Conservation (phyloP, 345 rosid genomes). For the Firmiana major region DNA sequence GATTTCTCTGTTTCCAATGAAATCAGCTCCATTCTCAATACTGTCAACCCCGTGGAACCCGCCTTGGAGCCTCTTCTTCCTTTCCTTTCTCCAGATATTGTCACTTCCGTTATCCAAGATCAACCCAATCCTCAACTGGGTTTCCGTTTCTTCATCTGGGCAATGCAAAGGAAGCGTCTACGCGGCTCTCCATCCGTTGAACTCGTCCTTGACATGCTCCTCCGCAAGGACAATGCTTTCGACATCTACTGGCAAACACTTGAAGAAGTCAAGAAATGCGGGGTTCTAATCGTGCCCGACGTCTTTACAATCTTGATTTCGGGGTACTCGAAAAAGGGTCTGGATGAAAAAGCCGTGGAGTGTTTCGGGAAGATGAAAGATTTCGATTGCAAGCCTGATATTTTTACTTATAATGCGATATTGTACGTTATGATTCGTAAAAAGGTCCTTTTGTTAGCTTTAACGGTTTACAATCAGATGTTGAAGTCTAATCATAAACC, state of each 20-base stretch:
- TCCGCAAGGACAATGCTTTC: conserved; percentile 34
- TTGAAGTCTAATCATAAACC: conserved; percentile 55
- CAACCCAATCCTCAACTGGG: conserved; percentile 41
- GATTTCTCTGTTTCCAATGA: conserved; percentile 39
- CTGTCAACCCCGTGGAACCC: conserved; percentile 54
- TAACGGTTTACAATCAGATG: conserved; percentile 67
- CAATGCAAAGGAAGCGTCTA: conserved; percentile 47
- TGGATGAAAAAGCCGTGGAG: conserved; percentile 66
- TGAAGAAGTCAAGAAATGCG: conserved; percentile 43
- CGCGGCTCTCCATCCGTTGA: conserved; percentile 30
- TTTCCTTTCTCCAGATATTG: conserved; percentile 38
- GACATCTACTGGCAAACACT: conserved; percentile 63
- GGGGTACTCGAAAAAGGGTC: conserved; percentile 52
- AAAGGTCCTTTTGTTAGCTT: conserved; percentile 48
- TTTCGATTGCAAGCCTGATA: conserved; percentile 65
- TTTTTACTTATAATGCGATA: conserved; percentile 52
- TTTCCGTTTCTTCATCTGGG: conserved; percentile 85
- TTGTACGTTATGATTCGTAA: conserved; percentile 39
- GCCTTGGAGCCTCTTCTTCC: conserved; percentile 60
- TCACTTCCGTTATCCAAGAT: conserved; percentile 44
- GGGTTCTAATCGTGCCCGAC: conserved; percentile 31
- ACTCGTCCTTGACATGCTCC: conserved; percentile 42
- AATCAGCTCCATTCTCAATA: conserved; percentile 41
- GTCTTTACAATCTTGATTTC: conserved; percentile 58
- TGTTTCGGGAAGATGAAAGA: conserved; percentile 68